A percentile compares a stretch with the other conserved stretches of the same genome.
These are phyloP conservation scores for Rugonectria rugulosa DNA, from an alignment of 2,329 filamentous ascomycete genomes.

Conservation along the genomic window DNA sequence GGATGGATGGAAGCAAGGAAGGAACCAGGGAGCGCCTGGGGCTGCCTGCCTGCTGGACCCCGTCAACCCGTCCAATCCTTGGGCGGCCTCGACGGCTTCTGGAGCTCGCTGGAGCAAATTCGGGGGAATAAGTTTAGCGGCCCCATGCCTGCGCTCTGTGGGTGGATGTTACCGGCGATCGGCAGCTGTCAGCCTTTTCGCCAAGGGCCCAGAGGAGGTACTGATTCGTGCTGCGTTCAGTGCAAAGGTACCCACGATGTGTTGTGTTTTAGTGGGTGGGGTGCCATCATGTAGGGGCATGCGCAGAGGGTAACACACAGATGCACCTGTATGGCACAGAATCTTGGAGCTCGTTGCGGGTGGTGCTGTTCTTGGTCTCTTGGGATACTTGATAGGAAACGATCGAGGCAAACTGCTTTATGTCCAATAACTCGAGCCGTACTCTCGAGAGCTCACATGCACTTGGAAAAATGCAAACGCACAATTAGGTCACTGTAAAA, in stretches of 20 bases:
- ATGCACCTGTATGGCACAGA: neutral
- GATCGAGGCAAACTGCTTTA: no score
- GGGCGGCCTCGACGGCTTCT: neutral
- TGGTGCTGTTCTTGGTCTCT: no score
- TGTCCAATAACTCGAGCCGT: neutral
- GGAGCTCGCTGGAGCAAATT: conserved; percentile 4
- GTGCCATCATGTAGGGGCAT: neutral
- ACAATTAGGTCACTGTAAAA: neutral
- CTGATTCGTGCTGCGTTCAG: neutral
- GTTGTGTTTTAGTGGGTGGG: neutral
- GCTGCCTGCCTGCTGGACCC: neutral
- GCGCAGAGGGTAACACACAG: neutral
- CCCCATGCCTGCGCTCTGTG: neutral
- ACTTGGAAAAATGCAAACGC: no score
- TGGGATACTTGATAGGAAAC: no score
- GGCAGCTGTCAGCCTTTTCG: conserved; percentile 15
- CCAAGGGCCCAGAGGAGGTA: conserved; percentile 1
- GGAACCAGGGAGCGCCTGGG: no score
- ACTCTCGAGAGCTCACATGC: no score
- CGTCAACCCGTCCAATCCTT: neutral
- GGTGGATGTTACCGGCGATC: conserved; percentile 10
- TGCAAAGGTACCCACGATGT: neutral
- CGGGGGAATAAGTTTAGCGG: conserved; percentile 7
- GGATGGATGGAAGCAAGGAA: no score
- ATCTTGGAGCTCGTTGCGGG: no score